Base-by-base conservation (phyloP, 352 stramenopile species). In the Lagenidium giganteum region DNA sequence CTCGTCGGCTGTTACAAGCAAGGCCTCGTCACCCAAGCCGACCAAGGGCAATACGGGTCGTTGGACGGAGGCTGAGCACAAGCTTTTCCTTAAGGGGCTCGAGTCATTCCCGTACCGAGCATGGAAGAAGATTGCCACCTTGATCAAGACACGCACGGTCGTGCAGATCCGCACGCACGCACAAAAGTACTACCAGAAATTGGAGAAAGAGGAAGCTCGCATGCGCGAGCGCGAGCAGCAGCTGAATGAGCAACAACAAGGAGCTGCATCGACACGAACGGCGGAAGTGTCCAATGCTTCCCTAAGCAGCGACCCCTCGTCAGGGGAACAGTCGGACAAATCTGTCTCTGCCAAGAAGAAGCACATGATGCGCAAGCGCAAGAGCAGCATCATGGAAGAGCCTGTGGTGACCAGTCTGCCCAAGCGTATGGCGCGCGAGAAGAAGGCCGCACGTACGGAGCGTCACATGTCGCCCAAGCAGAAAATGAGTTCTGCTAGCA, bases 121-220 rank as follows among this genome's bases (percentile, higher is more conserved):
- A 12, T 94, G 82, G 82, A 94, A 94, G 68, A 92, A 94, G 63
- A 98, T 99, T 17, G 86, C 88, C 18, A 81, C 77, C 32, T 70
- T 93, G 20, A 98, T 99, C 65, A 93, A 94, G 51, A 98, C 93
- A 16, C 71, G 95, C 42, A 97, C 87, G 7, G 79, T 94, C 32
- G 82, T 94, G 44, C 82, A 94, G 65, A 94, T 94, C 52, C 82
- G 82, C 36, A 94, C 82, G 7, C 82, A 94, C 35, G 82, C 82
- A 17, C 82, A 94, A 32, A 94, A 94, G 62, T 94, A 94, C 61
- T 92, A 91, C 53, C 82, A 94, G 53, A 94, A 94, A 60, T 59
- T 92, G 11, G 80, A 88, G 62, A 94, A 94, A 55, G 81, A 93
- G 49, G 76, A 93, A 37, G 74, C 78, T 4, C 61, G 77, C 11